These are phyloP conservation scores for Raphanus hybrid DNA, from an alignment of 441 rosid species.

Conservation along the genomic window DNA sequence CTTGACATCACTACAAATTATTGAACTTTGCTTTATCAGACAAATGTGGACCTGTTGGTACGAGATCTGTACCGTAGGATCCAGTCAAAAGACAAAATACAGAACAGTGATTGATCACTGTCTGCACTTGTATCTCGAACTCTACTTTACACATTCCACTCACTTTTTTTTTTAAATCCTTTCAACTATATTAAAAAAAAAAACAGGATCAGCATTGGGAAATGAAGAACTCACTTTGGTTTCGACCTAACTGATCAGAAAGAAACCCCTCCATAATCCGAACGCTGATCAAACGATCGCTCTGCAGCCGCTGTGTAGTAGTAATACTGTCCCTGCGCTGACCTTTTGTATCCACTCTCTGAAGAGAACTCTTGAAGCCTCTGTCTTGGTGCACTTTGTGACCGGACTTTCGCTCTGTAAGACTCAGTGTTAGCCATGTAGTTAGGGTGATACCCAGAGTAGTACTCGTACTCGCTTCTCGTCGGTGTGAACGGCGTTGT, in stretches of 20 bases:
- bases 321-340: conserved; percentile 52
- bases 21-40: conserved; percentile 15
- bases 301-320: conserved; percentile 50
- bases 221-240: conserved; percentile 41
- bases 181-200: conserved; percentile 2
- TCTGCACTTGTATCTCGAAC: conserved; percentile 23
- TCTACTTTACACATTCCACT: conserved; percentile 36
- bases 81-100: conserved; percentile 9
- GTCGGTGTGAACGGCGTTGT: conserved; percentile 65
- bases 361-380: conserved; percentile 51
- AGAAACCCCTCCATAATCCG: conserved; percentile 41
- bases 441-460: conserved; percentile 62
- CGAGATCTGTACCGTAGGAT: conserved; percentile 36
- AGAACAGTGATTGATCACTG: conserved; percentile 30
- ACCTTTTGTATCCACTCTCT: conserved; percentile 46
- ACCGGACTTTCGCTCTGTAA: conserved; percentile 70
- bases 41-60: conserved; percentile 29
- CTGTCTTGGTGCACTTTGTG: conserved; percentile 79
- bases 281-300: conserved; percentile 42
- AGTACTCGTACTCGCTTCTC: conserved; percentile 62
- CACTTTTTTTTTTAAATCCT: neutral
- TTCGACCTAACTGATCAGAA: conserved; percentile 41
- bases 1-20: conserved; percentile 36
- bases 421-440: conserved; percentile 84
- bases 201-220: conserved; percentile 29